A percentile compares a stretch with the other conserved stretches of the same genome.
Evolutionary conservation across 495 filamentous ascomycete species (phyloP).

Genomic region (Trichocladium antarcticum): DNA sequence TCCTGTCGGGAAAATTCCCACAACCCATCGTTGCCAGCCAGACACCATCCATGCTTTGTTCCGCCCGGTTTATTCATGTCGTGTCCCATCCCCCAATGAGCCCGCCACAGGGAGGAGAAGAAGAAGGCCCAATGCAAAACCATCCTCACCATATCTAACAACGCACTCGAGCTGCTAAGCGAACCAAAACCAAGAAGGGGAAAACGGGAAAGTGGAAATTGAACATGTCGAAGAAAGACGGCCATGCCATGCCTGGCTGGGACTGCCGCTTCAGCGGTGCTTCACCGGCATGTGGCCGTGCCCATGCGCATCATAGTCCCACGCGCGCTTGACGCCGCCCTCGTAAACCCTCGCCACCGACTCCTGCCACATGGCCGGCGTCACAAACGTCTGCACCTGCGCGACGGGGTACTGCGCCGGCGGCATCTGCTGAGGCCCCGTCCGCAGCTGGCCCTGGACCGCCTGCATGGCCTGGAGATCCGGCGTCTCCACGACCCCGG

Average conservation of each 20-base stretch:
- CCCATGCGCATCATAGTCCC: conserved; percentile 47
- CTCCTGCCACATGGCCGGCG: conserved; percentile 93
- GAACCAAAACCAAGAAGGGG: too few species aligned
- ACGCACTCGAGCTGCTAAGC: background rate
- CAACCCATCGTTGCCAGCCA: too few species aligned
- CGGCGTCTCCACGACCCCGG: conserved; percentile 41
- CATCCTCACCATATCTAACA: background rate
- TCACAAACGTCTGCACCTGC: conserved; percentile 57
- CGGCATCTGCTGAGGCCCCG: conserved; percentile 43
- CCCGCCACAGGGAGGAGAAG: background rate
- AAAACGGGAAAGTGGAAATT: too few species aligned
- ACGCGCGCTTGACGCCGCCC: conserved; percentile 62
- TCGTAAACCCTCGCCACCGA: conserved; percentile 85
- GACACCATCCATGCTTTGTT: background rate
- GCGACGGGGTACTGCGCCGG: conserved; percentile 46
- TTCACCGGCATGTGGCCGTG: conserved; percentile 22
- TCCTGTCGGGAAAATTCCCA: too few species aligned
- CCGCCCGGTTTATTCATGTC: background rate
- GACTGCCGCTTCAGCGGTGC: conserved; percentile 13
- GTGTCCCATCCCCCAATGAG: background rate
- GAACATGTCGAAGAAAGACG: too few species aligned
- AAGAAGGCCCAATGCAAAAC: too few species aligned
- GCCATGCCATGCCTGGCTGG: too few species aligned
- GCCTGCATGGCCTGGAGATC: conserved; percentile 41
- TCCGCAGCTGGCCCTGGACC: conserved; percentile 40